Evolutionary conservation across 2,329 filamentous ascomycete genomes (phyloP), one percentile per base, ranked within the genome.

Genomic region (Plectosphaerella plurivora): DNA sequence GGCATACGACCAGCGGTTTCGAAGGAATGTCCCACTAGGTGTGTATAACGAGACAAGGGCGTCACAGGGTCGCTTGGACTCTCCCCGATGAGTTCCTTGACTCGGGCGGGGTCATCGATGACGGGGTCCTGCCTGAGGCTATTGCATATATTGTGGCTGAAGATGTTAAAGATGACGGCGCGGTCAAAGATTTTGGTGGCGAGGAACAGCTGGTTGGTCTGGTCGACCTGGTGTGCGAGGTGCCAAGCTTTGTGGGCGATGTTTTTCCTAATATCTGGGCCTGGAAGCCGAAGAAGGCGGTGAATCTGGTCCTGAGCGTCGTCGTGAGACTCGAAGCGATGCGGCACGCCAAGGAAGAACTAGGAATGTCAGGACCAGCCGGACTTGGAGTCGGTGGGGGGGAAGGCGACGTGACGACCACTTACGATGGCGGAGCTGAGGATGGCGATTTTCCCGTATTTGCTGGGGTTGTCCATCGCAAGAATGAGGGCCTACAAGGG

Each of bases 381-480:
- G 44, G 3, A 16, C 37, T 10, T 22, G 18, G 8, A 15, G 15
- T 10, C 18, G 7, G 24, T 9, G 2, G 22, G 20, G 45, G 2
- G 24, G 5, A 15, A 8, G 33, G 8, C 33, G 14, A 8, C 37
- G 9, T n/a, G n/a, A 3, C n/a, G 33, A 15, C 4, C 12, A 48
- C 45, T 42, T 36, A 48, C 47, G 35, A 53, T 28, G 5, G 16
- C 35, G 5, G 51, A 16, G 10, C 9, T 53, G 12, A 45, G n/a
- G 51, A 16, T 35, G n/a, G 50, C n/a, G 12, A 54, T 51, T 8
- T 51, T 39, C 25, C 45, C 35, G 16, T 54, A 54, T 33, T 51
- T 54, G 37, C 15, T n/a, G 12, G 49, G 49, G 10, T 49, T 42
- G 5, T 41, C 44, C 18, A 48, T 25, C 1, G 52, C 49, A 4